These are phyloP conservation scores for Beauveria sp. DNA, from an alignment of 2,329 filamentous ascomycete species.

Conservation along the genomic window DNA sequence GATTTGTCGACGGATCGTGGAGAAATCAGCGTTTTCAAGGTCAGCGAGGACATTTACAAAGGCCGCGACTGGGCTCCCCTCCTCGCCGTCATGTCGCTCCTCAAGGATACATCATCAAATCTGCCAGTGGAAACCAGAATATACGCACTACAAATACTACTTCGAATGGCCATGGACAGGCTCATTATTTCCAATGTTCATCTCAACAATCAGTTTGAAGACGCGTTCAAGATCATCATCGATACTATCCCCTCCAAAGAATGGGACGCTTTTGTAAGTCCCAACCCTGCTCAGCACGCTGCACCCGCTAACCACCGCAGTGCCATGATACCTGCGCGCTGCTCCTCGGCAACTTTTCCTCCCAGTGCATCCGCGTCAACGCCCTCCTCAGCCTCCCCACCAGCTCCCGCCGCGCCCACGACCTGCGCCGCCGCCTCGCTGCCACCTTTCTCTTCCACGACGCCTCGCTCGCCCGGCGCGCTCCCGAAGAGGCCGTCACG, in stretches of 20 bases:
- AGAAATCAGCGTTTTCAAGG: slow-evolving; percentile 17
- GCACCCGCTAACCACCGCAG: slow-evolving; percentile 23
- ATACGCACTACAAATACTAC: slow-evolving; percentile 38
- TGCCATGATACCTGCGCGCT: slow-evolving; percentile 41
- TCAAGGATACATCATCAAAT: slow-evolving; percentile 29
- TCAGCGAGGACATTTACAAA: slow-evolving; percentile 21
- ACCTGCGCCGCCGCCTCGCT: slow-evolving; percentile 60
- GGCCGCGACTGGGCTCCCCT: slow-evolving; percentile 41
- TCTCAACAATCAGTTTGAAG: slow-evolving; percentile 32
- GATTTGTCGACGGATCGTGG: slow-evolving; percentile 33
- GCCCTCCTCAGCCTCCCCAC: slow-evolving; percentile 53
- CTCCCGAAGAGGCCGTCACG: slow-evolving; percentile 34
- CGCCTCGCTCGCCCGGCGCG: slow-evolving; percentile 30
- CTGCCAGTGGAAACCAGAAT: slow-evolving; percentile 28
- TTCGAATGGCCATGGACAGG: slow-evolving; percentile 49
- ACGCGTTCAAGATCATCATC: slow-evolving; percentile 36
- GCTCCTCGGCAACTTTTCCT: slow-evolving; percentile 36
- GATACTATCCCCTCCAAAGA: slow-evolving; percentile 28
- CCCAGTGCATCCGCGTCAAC: slow-evolving; percentile 47
- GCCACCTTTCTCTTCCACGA: slow-evolving; percentile 54
- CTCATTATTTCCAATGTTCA: slow-evolving; percentile 37
- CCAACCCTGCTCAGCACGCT: background rate
- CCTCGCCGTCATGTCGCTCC: slow-evolving; percentile 34
- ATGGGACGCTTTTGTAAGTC: slow-evolving; percentile 38
- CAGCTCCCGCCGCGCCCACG: slow-evolving; percentile 40